A percentile compares a stretch with the other conserved stretches of the same genome.
These are phyloP conservation scores for Phytophthora ohioensis DNA, from an alignment of 352 stramenopile genomes.

Conservation along the genomic window DNA sequence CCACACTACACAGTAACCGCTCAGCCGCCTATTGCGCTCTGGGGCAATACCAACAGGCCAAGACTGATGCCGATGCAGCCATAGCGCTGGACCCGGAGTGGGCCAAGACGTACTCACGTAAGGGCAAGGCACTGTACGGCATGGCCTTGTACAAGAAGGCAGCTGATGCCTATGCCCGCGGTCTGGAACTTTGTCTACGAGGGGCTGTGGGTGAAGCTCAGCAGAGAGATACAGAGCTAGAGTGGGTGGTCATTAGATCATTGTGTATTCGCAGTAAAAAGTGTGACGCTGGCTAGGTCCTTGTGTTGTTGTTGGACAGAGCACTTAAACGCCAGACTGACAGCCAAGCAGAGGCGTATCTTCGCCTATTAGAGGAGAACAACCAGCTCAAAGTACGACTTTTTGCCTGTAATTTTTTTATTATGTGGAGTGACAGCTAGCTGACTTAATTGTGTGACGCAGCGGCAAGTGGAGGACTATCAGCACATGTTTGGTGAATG, in stretches of 20 bases:
- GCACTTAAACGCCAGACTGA: conserved; percentile 73
- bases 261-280: too few species aligned
- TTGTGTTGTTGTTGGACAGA: conserved; percentile 32
- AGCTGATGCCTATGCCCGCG: conserved; percentile 78
- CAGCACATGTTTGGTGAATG: conserved; percentile 86
- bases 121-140: conserved; percentile 83
- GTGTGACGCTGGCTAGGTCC: background rate
- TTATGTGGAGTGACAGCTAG: background rate
- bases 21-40: conserved; percentile 80
- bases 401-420: background rate
- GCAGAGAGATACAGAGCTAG: conserved; percentile 76
- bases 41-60: conserved; percentile 55
- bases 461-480: conserved; percentile 82
- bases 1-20: conserved; percentile 83
- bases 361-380: conserved; percentile 82
- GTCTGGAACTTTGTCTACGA: conserved; percentile 76
- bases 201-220: conserved; percentile 69
- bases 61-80: conserved; percentile 65
- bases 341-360: conserved; percentile 75
- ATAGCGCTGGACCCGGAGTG: conserved; percentile 72
- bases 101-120: conserved; percentile 80
- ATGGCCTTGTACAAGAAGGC: conserved; percentile 69
- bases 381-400: conserved; percentile 68
- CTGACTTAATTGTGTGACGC: background rate
- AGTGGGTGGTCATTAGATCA: conserved; percentile 42